Evolutionary conservation across 805 yeast genomes (phyloP), one percentile per base, ranked within the genome.

Genomic region (Yamadazyma ubonensis): DNA sequence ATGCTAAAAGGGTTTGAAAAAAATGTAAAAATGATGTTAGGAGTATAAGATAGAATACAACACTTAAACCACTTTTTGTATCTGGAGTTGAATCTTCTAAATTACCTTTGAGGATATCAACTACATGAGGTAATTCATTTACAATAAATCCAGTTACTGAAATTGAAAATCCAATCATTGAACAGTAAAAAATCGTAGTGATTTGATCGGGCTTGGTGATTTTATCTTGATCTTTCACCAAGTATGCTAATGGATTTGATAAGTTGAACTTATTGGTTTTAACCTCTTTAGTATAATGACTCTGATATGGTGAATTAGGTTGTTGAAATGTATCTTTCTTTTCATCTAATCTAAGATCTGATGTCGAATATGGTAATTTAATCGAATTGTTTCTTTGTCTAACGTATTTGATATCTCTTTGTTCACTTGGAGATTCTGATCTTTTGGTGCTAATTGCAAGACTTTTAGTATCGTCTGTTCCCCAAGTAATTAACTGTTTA

Each of bases 21-120:
- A 86, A 89, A 61, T 87, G 95, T 11, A 86, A 78, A 11, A 82
- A 51, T 3, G 96, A 93, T 57, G 86, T 85, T 3, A 82, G 50
- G 11, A 81, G 44, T 12, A 86, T 65, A 19, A 82, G 58, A 0
- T 67, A 70, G 73, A 68, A 73, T 43, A 74, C 80, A 38, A 54
- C 60, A 33, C 41, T 44, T 31, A 62, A 38, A 21, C 59, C 60
- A 10, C 42, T 43, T 16, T 48, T 36, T 4, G 58, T 49, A 6
- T 48, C 43, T 12, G 52, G 48, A 2, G 50, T 41, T 0, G 54
- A 32, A 4, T 37, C 43, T 20, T 46, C 53, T n/a, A 47, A 33
- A 31, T 39, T 42, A 3, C 51, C 51, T n/a, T 39, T 29, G 7
- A 47, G 7, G 3, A 47, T 25, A 16, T 47, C 51, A 25, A 52